Evolutionary conservation across 176 grass and related monocot species (phyloP).

Genomic region (Aegilops sharonensis): DNA sequence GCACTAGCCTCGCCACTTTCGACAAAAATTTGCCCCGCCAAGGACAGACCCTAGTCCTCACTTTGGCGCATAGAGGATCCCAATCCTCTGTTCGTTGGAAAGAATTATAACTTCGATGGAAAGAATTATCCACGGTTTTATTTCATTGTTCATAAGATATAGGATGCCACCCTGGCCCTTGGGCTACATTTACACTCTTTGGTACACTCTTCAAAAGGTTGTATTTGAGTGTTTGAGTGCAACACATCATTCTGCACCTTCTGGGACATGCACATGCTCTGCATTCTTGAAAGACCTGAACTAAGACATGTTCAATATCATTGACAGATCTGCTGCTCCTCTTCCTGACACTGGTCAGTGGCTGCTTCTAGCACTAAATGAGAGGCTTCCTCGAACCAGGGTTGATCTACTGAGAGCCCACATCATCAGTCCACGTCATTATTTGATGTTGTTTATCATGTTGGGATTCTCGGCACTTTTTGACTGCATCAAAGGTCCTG

Average conservation of each 20-base stretch:
- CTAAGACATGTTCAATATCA: background rate
- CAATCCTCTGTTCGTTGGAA: no score
- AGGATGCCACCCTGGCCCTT: no score
- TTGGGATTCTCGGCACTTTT: slow-evolving; percentile 83
- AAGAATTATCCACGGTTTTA: no score
- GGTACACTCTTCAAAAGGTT: background rate
- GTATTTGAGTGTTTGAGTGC: background rate
- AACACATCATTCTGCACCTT: background rate
- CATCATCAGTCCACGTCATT: slow-evolving; percentile 80
- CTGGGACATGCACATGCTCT: background rate
- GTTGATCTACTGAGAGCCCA: slow-evolving; percentile 72
- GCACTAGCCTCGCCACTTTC: no score
- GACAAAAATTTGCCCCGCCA: no score
- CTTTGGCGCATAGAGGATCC: no score
- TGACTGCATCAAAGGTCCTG: slow-evolving; percentile 80
- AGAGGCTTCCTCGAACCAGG: slow-evolving; percentile 62
- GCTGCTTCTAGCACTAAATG: slow-evolving; percentile 76
- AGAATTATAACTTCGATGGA: no score
- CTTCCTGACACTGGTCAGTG: slow-evolving; percentile 94
- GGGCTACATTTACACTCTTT: no score
- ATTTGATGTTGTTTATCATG: slow-evolving; percentile 91
- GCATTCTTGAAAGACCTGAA: background rate
- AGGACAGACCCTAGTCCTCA: no score
- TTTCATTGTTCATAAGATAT: no score
- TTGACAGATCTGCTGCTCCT: slow-evolving; percentile 60